Evolutionary conservation across 1,139 yeast species (phyloP), one percentile per base, ranked within the genome.

Genomic region (Debaryomyces nepalensis): DNA sequence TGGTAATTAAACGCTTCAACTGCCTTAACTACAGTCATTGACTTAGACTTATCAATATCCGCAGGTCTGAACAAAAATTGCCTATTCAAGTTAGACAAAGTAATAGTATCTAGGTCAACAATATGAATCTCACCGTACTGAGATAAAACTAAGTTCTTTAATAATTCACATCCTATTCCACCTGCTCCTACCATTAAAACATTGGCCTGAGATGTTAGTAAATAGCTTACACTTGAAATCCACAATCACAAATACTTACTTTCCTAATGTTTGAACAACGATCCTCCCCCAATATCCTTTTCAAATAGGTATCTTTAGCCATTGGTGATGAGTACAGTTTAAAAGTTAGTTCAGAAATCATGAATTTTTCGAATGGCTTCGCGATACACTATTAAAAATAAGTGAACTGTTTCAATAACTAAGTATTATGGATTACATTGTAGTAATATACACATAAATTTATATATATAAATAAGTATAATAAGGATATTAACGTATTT

Each of bases 121-220:
- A 95, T 77, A 57, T 91, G 97, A 42, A 95, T 85, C 55, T 88
- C 95, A 3, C 95, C 95, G 53, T 87, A 85, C 2, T 96, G 96
- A 52, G 89, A 76, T 49, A 91, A 67, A 5, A 90, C 82, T 40
- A 95, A 71, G 58, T 95, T 88, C 59, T 95, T 95, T 46, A 95
- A 71, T 31, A 95, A 70, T 63, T 95, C 99, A 63, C 98, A 95
- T 4, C 99, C 99, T 50, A 95, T 91, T n/a, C 99, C 99, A 21
- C 99, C 99, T 1, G 99, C 97, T 3, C 99, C 99, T 0, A 95
- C 97, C 70, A 95, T 73, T 36, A 95, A 70, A 15, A 93, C 90
- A 47, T 76, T 82, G n/a, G 86, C 57, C 38, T 41, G 23, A 26
- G n/a, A 30, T 22, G 41, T 40, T 45, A 42, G 39, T 37, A 9